Conservation (phyloP, 345 rosid species). For the Stellera chamaejasme region DNA sequence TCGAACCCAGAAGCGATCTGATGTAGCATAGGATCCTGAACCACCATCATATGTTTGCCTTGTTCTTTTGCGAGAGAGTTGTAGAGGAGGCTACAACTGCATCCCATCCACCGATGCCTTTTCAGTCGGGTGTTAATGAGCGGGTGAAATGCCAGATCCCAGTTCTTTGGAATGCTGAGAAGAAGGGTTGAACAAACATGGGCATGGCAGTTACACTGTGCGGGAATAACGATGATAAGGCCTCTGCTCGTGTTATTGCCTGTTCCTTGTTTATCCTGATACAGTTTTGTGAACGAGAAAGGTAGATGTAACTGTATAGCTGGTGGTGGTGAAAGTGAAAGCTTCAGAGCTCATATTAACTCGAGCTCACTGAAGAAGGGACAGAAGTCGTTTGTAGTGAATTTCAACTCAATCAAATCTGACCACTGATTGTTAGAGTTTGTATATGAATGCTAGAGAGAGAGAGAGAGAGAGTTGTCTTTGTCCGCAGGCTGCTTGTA, state of each 20-base stretch:
- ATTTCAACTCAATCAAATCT: too few relatives aligned
- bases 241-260: not conserved
- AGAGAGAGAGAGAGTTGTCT: too few relatives aligned
- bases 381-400: too few relatives aligned
- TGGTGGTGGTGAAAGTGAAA: slow-evolving; percentile 20
- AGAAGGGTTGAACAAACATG: not conserved
- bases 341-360: not conserved
- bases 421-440: too few relatives aligned
- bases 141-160: slow-evolving; percentile 5
- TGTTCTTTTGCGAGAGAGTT: slow-evolving; percentile 11
- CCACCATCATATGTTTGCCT: slow-evolving; percentile 9
- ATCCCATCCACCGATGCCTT: not conserved
- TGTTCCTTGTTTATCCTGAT: not conserved
- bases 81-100: slow-evolving; percentile 11
- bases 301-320: slow-evolving; percentile 15
- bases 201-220: not conserved
- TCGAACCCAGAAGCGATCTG: slow-evolving; percentile 4
- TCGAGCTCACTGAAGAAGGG: too few relatives aligned
- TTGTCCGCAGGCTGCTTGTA: too few relatives aligned
- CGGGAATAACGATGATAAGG: not conserved
- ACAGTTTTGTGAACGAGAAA: slow-evolving; percentile 29
- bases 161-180: slow-evolving; percentile 8
- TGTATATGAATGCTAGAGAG: too few relatives aligned
- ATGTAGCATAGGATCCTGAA: slow-evolving; percentile 9
- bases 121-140: slow-evolving; percentile 9